Conservation (phyloP, 2,329 filamentous ascomycete genomes). For the Eurotiales sp. region DNA sequence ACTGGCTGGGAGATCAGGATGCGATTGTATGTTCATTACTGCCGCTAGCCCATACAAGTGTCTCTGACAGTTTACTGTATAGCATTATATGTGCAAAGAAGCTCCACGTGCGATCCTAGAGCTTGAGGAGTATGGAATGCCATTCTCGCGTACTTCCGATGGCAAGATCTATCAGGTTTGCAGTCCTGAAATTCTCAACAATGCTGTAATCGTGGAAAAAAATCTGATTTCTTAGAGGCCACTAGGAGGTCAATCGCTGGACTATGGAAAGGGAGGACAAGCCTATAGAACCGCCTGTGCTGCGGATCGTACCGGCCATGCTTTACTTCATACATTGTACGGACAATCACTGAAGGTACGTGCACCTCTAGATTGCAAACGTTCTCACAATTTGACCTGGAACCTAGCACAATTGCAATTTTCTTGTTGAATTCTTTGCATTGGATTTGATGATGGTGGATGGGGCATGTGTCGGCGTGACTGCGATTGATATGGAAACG, state of each 20-base stretch:
- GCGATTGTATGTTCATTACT: slow-evolving; percentile 56
- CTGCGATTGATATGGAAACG: slow-evolving; percentile 98
- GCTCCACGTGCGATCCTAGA: slow-evolving; percentile 88
- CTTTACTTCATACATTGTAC: slow-evolving; percentile 95
- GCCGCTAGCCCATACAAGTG: too few relatives aligned
- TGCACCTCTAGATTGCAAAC: neutral
- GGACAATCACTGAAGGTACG: slow-evolving; percentile 79
- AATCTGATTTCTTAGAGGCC: slow-evolving; percentile 54
- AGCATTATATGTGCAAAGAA: slow-evolving; percentile 94
- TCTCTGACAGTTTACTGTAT: too few relatives aligned
- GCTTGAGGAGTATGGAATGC: slow-evolving; percentile 95
- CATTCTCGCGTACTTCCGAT: slow-evolving; percentile 87
- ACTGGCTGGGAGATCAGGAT: slow-evolving; percentile 96
- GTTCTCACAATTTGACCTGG: neutral
- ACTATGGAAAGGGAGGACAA: slow-evolving; percentile 93
- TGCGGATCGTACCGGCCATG: slow-evolving; percentile 93
- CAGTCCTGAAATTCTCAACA: neutral
- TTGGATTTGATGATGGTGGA: slow-evolving; percentile 97
- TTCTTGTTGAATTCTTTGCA: slow-evolving; percentile 99
- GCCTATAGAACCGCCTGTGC: slow-evolving; percentile 96
- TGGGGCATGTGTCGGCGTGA: slow-evolving; percentile 89
- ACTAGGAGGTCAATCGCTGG: slow-evolving; percentile 93
- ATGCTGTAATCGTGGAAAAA: too few relatives aligned
- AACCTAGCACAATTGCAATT: slow-evolving; percentile 91
- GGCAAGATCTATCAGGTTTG: slow-evolving; percentile 84